Conservation (phyloP, 805 yeast species). For the Saturnispora galanensis region DNA sequence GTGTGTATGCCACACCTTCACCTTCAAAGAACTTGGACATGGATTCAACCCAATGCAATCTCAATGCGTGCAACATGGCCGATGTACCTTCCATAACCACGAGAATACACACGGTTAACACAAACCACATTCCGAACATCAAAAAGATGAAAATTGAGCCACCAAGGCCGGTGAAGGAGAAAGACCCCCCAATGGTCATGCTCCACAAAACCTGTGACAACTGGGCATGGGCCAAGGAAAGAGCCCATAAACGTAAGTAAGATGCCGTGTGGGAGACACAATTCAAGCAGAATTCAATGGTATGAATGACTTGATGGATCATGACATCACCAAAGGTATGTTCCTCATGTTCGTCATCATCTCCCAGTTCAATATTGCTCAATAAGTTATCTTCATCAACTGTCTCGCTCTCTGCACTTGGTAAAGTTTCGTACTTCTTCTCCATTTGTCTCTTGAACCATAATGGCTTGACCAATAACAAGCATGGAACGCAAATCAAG, state of each 20-base stretch:
- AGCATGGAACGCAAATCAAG: conserved; percentile 84
- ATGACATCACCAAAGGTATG: conserved; percentile 85
- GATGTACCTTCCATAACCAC: conserved; percentile 98
- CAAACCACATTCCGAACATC: conserved; percentile 92
- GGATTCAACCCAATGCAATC: conserved; percentile 98
- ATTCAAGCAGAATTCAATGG: conserved; percentile 93
- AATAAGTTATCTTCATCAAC: conserved; percentile 23
- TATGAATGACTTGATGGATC: conserved; percentile 95
- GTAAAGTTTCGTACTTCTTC: conserved; percentile 36
- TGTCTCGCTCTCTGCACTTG: conserved; percentile 17
- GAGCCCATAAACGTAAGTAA: conserved; percentile 91
- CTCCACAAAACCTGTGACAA: conserved; percentile 91
- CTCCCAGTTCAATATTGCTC: conserved; percentile 30
- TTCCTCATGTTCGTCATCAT: conserved; percentile 44
- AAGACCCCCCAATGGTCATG: conserved; percentile 83
- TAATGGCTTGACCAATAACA: conserved; percentile 76
- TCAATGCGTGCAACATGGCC: conserved; percentile 96
- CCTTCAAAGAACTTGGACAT: conserved; percentile 98
- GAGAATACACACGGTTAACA: conserved; percentile 78
- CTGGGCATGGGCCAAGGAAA: conserved; percentile 95
- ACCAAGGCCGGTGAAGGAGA: conserved; percentile 48
- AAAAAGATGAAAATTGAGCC: conserved; percentile 71
- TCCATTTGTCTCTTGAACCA: conserved; percentile 35
- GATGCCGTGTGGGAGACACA: conserved; percentile 99
- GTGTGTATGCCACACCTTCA: conserved; percentile 84